phyloP scores from a whole-genome alignment of 1,139 yeast genomes.

The Pichia kudriavzevii region DNA sequence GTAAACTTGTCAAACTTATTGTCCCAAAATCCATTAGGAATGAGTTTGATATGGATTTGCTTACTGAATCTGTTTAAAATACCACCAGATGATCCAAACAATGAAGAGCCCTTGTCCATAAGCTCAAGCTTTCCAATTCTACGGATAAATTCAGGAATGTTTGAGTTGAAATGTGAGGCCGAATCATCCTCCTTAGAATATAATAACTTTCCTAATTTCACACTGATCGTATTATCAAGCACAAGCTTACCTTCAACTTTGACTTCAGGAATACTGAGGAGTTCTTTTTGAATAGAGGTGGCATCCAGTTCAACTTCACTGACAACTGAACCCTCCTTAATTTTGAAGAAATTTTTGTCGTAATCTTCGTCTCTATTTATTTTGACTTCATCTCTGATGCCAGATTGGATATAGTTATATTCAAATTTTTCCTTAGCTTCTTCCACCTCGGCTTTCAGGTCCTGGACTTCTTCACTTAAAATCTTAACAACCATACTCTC shows the following conservation, averaged over 20 bases:
- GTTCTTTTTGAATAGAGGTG: constrained; percentile 4
- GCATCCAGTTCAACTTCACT: background rate
- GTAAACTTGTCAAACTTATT: constrained; percentile 17
- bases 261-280: background rate
- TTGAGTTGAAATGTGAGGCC: constrained; percentile 31
- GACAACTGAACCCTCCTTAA: background rate
- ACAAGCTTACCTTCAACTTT: constrained; percentile 6
- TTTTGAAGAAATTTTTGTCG: constrained; percentile 7
- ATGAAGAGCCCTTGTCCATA: constrained; percentile 20
- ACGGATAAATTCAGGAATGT: constrained; percentile 36
- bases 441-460: constrained; percentile 17
- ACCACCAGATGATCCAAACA: constrained; percentile 26
- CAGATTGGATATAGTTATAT: constrained; percentile 20
- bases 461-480: constrained; percentile 17
- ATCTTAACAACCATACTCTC: constrained; percentile 12
- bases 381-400: constrained; percentile 1
- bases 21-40: constrained; percentile 36
- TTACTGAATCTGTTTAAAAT: constrained; percentile 34
- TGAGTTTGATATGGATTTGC: constrained; percentile 37
- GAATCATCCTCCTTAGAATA: constrained; percentile 11
- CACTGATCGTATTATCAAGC: constrained; percentile 19
- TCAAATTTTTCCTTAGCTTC: constrained; percentile 22
- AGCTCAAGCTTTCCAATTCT: constrained; percentile 33
- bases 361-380: background rate
- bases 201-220: constrained; percentile 24